Evolutionary conservation across 2,329 filamentous ascomycete genomes (phyloP), one percentile per base, ranked within the genome.

Genomic region (Claviceps sp.): DNA sequence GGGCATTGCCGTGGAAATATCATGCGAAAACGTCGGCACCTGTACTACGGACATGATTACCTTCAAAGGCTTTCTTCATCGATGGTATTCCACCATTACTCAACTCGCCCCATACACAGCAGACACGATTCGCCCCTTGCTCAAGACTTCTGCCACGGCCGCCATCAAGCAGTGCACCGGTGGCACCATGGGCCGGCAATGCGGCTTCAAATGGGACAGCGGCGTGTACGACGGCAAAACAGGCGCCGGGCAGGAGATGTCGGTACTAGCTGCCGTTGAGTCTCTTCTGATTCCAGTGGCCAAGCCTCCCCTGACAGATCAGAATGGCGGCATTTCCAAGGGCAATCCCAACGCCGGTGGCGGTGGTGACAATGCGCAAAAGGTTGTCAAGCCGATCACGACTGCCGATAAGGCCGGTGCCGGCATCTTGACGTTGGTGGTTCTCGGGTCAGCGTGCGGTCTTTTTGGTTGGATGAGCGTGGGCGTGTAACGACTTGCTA

Each of bases 1-100:
- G 36, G 72, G 73, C 47, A 71, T 83, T 57, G 77, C 83, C 60
- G 73, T 71, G 45, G 83, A 86, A 61, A 66, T 74, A 17, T 72
- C 79, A 5, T 87, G 83, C 64, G 80, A 85, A 57, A 58, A 60
- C 43, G 66, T 69, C 5, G 60, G 59, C 37, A 76, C 69, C 3
- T 86, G 83, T 67, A 78, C 78, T 56, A 74, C 73, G 44, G 83
- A 86, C 57, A 80, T 84, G 66, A 67, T 75, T 52, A 75, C 77
- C 5, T 84, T 82, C 71, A 83, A 83, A 59, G 80, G 78, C 14
- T 75, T 80, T 48, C 65, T 83, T 22, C 69, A 76, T 38, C 72
- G 75, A 22, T 80, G 77, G 74, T 72, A 82, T 57, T 73, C 74
- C 7, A 67, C 72, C 44, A 71, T 74, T 2, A 71, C 73, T 3